Conservation (phyloP, 805 yeast species). For the Isabelozyma pseudorhagii region DNA sequence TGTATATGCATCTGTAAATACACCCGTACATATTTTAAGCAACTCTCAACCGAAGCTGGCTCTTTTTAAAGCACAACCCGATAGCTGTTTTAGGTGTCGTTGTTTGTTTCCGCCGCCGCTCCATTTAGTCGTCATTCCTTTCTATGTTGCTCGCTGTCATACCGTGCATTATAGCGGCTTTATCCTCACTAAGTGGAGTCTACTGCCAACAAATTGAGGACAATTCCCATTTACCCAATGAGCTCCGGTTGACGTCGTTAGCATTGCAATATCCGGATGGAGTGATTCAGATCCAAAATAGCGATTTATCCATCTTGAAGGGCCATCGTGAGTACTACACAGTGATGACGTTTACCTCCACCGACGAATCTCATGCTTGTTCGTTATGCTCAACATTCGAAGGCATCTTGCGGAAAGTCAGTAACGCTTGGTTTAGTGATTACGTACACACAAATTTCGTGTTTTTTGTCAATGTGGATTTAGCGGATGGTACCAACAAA, state of each 20-base stretch:
- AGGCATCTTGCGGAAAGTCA: slow-evolving; percentile 37
- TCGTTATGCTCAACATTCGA: slow-evolving; percentile 44
- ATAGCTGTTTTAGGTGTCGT: no score
- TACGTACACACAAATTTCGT: slow-evolving; percentile 39
- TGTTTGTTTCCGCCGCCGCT: no score
- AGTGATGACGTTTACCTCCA: slow-evolving; percentile 52
- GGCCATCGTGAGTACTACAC: slow-evolving; percentile 54
- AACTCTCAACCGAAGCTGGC: no score
- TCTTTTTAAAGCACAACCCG: no score
- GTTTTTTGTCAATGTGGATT: slow-evolving; percentile 51
- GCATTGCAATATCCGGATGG: slow-evolving; percentile 18
- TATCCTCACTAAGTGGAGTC: background rate
- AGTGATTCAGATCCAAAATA: slow-evolving; percentile 40
- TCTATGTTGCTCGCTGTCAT: background rate
- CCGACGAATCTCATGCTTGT: slow-evolving; percentile 43
- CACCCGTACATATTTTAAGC: no score
- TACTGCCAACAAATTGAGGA: background rate
- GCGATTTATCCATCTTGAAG: slow-evolving; percentile 37
- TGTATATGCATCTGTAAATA: no score
- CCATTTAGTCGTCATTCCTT: background rate
- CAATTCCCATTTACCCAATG: background rate
- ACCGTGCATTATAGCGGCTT: background rate
- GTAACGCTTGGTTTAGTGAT: slow-evolving; percentile 42
- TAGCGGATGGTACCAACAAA: slow-evolving; percentile 37
- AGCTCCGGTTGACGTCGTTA: background rate